Percentiles rank a stretch among this genome's conserved stretches.
Conservation (phyloP, 164 flowering plant species). For the Vitis rupestris region DNA sequence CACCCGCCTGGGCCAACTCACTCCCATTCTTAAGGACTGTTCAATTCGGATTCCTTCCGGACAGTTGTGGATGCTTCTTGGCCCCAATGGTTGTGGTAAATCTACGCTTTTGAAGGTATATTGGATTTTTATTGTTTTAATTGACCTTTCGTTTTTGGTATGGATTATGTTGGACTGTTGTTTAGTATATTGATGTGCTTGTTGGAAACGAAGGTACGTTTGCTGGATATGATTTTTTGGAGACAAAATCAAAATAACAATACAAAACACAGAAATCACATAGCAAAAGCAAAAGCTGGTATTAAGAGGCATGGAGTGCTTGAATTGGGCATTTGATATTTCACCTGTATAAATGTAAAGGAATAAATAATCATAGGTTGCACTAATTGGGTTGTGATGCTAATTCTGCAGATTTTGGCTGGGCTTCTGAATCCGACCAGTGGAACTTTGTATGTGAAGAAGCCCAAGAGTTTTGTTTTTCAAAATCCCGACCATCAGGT, state of each 20-base stretch:
- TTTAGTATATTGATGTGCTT: neutral
- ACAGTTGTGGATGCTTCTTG: conserved; percentile 96
- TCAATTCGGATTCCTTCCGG: conserved; percentile 76
- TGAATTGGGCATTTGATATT: neutral
- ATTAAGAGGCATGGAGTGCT: too few relatives aligned
- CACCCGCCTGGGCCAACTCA: conserved; percentile 36
- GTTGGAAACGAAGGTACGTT: too few relatives aligned
- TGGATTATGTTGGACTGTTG: neutral
- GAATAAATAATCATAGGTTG: too few relatives aligned
- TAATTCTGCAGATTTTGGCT: conserved; percentile 67
- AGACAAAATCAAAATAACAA: too few relatives aligned
- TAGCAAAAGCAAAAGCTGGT: too few relatives aligned
- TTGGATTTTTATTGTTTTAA: neutral
- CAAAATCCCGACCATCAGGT: conserved; percentile 99
- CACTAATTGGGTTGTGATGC: neutral
- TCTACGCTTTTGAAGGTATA: conserved; percentile 90
- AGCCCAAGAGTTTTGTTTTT: conserved; percentile 85
- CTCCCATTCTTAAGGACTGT: conserved; percentile 73
- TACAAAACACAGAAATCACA: too few relatives aligned
- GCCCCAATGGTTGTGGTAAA: conserved; percentile 96
- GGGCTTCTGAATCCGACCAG: conserved; percentile 70
- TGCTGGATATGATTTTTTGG: too few relatives aligned
- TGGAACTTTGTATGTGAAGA: conserved; percentile 58
- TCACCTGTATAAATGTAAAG: neutral
- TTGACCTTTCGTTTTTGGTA: neutral